Conservation (phyloP, 2,329 filamentous ascomycete genomes). For the Arthrobotrys musiformis region DNA sequence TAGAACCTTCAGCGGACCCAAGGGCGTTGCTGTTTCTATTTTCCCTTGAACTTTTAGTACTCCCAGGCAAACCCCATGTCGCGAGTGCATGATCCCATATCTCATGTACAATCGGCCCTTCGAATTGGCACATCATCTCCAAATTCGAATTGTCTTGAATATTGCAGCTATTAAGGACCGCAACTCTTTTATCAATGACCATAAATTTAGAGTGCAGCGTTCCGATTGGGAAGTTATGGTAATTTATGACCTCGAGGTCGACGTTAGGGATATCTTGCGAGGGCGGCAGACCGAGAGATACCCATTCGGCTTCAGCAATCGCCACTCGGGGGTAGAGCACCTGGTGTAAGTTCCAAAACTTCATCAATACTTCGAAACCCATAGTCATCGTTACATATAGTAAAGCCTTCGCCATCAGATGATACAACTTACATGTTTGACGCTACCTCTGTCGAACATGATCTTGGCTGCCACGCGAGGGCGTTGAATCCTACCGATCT, state of each 20-base stretch:
- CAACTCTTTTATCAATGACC: conserved; percentile 32
- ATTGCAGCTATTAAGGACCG: conserved; percentile 43
- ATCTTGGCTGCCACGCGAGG: conserved; percentile 16
- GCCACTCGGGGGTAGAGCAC: conserved; percentile 12
- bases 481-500: neutral
- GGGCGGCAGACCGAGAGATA: conserved; percentile 24
- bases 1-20: neutral
- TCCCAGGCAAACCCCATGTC: conserved; percentile 11
- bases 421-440: conserved; percentile 20
- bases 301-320: conserved; percentile 21
- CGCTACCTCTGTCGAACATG: conserved; percentile 34
- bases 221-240: conserved; percentile 44
- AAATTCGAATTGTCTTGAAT: conserved; percentile 52
- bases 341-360: no score
- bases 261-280: conserved; percentile 34
- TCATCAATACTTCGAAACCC: no score
- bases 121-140: conserved; percentile 53
- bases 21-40: neutral
- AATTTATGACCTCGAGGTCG: conserved; percentile 39
- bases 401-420: no score
- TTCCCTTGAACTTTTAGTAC: neutral
- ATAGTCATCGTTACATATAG: neutral
- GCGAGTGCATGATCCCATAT: conserved; percentile 35
- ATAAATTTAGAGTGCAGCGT: conserved; percentile 51
- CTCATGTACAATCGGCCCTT: conserved; percentile 34